Evolutionary conservation across 139 green algal species (phyloP), one percentile per base, ranked within the genome.

Genomic region (Dunaliella sp.): DNA sequence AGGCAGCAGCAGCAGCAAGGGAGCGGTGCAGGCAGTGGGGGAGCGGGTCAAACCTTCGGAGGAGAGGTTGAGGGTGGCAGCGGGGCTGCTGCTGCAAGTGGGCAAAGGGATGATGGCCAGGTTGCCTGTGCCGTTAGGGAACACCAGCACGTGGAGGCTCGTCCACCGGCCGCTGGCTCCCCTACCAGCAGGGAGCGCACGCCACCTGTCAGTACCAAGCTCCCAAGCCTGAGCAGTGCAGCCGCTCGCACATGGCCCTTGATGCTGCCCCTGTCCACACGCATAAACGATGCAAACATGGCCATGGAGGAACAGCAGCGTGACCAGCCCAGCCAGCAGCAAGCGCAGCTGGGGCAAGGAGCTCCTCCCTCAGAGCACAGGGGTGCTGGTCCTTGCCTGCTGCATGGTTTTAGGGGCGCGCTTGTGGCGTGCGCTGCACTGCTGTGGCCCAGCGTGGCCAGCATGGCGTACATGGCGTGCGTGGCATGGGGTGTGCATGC

Each of bases 401-500:
- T n/a, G n/a, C n/a, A n/a, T n/a, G n/a, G n/a, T n/a, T n/a, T n/a
- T n/a, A n/a, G n/a, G n/a, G n/a, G n/a, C 2, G 76, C 31, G n/a
- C 38, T 85, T 16, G n/a, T 78, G 38, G 25, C 30, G 34, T 30
- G 38, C 24, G 24, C n/a, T 31, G 81, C 81, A 25, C 37, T 85
- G 57, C 58, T 85, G 38, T 85, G 81, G 81, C 81, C 81, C 2
- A 77, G 34, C 34, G 38, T 28, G 38, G 81, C 48, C 26, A 28
- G 34, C 81, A n/a, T 85, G 38, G 36, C 81, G 1, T 85, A 85
- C 58, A 32, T 73, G 32, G 34, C 25, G 38, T 3, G 38, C 2
- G 28, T 34, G 16, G 81, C 38, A 3, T 76, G 38, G 38, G 48
- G 34, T 3, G 38, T 85, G 38, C 36, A 73, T 31, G 3, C 34